These are phyloP conservation scores for Rhizopogon sp. DNA, from an alignment of 768 basidiomycete species.

Conservation along the genomic window DNA sequence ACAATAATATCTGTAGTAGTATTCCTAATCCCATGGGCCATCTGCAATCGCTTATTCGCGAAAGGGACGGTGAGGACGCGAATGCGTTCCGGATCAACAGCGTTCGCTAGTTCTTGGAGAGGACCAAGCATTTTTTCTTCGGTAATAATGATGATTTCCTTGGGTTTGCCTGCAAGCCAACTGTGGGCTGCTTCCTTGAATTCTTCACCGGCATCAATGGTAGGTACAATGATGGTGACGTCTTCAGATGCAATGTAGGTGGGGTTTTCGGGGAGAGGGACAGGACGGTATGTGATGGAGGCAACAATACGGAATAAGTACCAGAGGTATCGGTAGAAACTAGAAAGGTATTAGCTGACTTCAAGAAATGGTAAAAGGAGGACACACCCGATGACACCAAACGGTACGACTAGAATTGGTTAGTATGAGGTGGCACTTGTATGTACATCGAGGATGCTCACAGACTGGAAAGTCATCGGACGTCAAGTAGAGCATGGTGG, in stretches of 20 bases:
- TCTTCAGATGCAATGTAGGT: constrained; percentile 89
- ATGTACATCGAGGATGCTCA: constrained; percentile 37
- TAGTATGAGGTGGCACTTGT: neutral
- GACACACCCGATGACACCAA: constrained; percentile 78
- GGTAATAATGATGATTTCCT: constrained; percentile 71
- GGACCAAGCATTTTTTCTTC: constrained; percentile 91
- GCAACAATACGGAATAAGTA: constrained; percentile 82
- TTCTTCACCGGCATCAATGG: constrained; percentile 93
- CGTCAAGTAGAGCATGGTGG: constrained; percentile 78
- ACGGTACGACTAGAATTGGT: constrained; percentile 68
- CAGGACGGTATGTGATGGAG: constrained; percentile 77
- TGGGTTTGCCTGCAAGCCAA: constrained; percentile 91
- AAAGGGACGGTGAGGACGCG: constrained; percentile 88
- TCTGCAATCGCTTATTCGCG: constrained; percentile 91
- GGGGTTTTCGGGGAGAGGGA: constrained; percentile 85
- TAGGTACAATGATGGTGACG: constrained; percentile 95
- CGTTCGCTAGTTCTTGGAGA: constrained; percentile 82
- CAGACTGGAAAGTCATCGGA: constrained; percentile 89
- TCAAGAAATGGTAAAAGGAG: neutral
- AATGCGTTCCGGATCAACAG: constrained; percentile 80
- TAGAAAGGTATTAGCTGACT: constrained; percentile 22
- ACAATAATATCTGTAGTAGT: constrained; percentile 91
- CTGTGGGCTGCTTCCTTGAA: constrained; percentile 90
- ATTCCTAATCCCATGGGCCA: constrained; percentile 90
- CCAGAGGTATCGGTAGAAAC: constrained; percentile 94